A percentile compares a stretch with the other conserved stretches of the same genome.
Conservation (phyloP, 2,329 filamentous ascomycete genomes). For the Taxawa tesnikishii region DNA sequence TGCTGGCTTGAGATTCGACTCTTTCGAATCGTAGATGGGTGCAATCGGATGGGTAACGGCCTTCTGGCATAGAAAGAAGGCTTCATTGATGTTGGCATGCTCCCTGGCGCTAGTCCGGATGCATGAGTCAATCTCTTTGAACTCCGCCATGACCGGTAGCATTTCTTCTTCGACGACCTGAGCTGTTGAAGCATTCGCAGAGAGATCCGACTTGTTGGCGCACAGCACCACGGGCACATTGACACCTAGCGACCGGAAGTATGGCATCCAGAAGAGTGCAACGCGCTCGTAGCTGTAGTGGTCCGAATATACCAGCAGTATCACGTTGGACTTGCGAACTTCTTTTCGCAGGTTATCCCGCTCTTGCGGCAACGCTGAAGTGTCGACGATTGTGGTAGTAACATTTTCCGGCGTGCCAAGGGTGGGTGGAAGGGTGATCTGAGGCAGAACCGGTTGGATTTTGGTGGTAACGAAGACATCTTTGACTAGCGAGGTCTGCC, state of each 20-base stretch:
- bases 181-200: constrained; percentile 59
- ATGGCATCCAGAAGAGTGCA: constrained; percentile 95
- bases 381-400: constrained; percentile 95
- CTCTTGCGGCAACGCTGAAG: constrained; percentile 87
- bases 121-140: constrained; percentile 96
- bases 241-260: constrained; percentile 94
- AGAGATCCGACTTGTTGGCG: constrained; percentile 92
- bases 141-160: constrained; percentile 95
- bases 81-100: constrained; percentile 83
- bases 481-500: constrained; percentile 73
- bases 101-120: constrained; percentile 88
- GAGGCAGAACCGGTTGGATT: constrained; percentile 86
- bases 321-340: constrained; percentile 93
- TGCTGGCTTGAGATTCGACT: constrained; percentile 70
- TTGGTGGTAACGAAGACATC: constrained; percentile 93
- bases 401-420: constrained; percentile 93
- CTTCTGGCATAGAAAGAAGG: constrained; percentile 96
- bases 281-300: constrained; percentile 98
- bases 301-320: constrained; percentile 91
- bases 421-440: constrained; percentile 87
- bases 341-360: constrained; percentile 82
- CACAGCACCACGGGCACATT: constrained; percentile 96
- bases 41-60: constrained; percentile 95
- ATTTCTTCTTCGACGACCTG: constrained; percentile 94
- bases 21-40: constrained; percentile 92